These are phyloP conservation scores for Cercospora brassicicola DNA, from an alignment of 2,329 filamentous ascomycete genomes.

Conservation along the genomic window DNA sequence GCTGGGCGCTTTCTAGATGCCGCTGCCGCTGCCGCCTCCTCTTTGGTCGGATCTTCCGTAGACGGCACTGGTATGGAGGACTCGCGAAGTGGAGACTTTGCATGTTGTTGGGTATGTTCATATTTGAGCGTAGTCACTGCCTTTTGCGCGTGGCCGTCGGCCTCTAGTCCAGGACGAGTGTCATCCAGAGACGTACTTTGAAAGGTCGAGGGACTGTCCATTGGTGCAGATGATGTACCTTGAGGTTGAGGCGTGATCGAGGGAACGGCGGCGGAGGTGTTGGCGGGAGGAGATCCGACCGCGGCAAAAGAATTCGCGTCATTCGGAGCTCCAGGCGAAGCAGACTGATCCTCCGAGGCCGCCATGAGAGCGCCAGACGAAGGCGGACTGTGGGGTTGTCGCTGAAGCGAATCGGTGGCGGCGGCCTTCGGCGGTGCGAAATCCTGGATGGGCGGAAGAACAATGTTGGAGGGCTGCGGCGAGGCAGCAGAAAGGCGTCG, in stretches of 20 bases:
- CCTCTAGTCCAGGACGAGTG: slow-evolving; percentile 27
- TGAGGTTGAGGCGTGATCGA: not conserved
- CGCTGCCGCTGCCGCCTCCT: slow-evolving; percentile 26
- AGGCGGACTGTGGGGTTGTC: not conserved
- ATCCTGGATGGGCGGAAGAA: slow-evolving; percentile 46
- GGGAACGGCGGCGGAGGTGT: not conserved
- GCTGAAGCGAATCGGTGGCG: not conserved
- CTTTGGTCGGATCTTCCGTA: slow-evolving; percentile 39
- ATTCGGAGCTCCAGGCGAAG: not conserved
- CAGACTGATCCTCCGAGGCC: not conserved
- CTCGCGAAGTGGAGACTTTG: slow-evolving; percentile 41
- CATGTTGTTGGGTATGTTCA: slow-evolving; percentile 45
- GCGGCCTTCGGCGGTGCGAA: not conserved
- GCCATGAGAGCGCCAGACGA: not conserved
- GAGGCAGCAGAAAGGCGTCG: slow-evolving; percentile 40
- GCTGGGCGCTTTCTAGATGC: slow-evolving; percentile 49
- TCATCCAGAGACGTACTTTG: slow-evolving; percentile 38
- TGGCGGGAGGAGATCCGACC: not conserved
- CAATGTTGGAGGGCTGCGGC: slow-evolving; percentile 37
- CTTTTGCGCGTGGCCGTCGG: slow-evolving; percentile 45
- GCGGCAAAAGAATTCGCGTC: not conserved
- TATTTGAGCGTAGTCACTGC: slow-evolving; percentile 48
- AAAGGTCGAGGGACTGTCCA: not conserved
- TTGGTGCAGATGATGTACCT: not conserved
- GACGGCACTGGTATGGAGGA: slow-evolving; percentile 43